phyloP scores from a whole-genome alignment of 75 land plant genomes.

The Cryptomeria japonica region DNA sequence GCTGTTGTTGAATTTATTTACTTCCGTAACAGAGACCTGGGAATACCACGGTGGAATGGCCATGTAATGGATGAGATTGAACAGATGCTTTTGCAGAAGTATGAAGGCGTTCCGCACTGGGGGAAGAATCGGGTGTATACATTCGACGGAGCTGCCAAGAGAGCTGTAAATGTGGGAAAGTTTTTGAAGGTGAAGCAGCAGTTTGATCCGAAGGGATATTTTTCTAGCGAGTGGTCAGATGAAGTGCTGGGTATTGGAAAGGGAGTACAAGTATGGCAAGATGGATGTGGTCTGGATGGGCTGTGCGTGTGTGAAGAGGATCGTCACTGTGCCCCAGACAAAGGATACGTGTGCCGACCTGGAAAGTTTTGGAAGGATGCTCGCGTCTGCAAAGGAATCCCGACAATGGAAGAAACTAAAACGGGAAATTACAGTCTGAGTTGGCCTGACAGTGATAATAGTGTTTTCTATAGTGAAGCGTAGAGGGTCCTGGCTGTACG shows the following conservation, averaged over 20 bases:
- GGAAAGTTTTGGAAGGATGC: background rate
- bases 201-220: background rate
- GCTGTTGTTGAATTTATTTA: slow-evolving; percentile 17
- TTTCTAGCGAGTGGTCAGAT: background rate
- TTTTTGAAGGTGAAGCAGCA: slow-evolving; percentile 4
- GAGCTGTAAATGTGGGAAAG: background rate
- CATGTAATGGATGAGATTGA: slow-evolving; percentile 32
- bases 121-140: slow-evolving; percentile 30
- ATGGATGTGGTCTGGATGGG: slow-evolving; percentile 7
- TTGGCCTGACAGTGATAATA: too few species aligned
- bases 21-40: slow-evolving; percentile 5
- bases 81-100: slow-evolving; percentile 30
- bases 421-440: too few species aligned
- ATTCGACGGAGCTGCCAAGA: slow-evolving; percentile 6
- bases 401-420: too few species aligned
- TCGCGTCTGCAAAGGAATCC: background rate
- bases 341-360: background rate
- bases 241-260: background rate
- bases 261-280: background rate
- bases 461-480: too few species aligned
- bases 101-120: slow-evolving; percentile 30
- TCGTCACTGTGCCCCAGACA: background rate
- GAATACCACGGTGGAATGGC: slow-evolving; percentile 16
- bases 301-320: background rate
- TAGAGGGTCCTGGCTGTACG: too few species aligned